Evolutionary conservation across 345 rosid genomes (phyloP).

Genomic region (Pistacia vera): DNA sequence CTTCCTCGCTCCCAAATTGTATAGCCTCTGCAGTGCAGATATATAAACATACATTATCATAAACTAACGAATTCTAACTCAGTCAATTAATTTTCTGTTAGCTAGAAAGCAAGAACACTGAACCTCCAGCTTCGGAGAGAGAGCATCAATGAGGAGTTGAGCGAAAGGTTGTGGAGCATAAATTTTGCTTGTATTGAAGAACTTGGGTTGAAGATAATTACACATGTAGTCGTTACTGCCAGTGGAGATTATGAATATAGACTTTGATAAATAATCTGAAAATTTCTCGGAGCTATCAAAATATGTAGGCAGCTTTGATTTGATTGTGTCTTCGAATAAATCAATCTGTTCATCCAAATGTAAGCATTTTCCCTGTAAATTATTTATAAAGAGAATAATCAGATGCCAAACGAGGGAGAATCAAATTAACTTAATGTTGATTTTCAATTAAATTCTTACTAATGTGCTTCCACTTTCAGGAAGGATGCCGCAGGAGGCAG

Average conservation of each 20-base stretch:
- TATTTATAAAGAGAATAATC: too few relatives aligned
- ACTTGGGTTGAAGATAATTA: conserved; percentile 12
- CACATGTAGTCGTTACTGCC: conserved; percentile 51
- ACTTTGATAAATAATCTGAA: conserved; percentile 31
- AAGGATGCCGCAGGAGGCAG: conserved; percentile 51
- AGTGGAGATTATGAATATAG: conserved; percentile 31
- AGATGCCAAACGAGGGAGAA: too few relatives aligned
- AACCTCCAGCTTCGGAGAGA: conserved; percentile 36
- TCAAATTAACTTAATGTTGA: too few relatives aligned
- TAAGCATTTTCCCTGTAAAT: conserved; percentile 47
- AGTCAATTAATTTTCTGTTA: too few relatives aligned
- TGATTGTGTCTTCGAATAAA: conserved; percentile 26
- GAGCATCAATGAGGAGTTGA: conserved; percentile 24
- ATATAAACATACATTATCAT: too few relatives aligned
- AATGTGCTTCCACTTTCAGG: conserved; percentile 30
- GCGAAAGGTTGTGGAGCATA: conserved; percentile 34
- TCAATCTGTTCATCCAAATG: conserved; percentile 40
- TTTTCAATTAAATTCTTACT: conserved; percentile 25
- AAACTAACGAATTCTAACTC: neutral
- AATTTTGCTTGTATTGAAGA: neutral
- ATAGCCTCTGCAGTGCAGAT: conserved; percentile 34
- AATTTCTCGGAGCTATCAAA: conserved; percentile 18
- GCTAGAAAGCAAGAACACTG: neutral
- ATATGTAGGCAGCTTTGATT: conserved; percentile 15
- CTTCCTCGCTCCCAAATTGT: conserved; percentile 43